Base-by-base conservation (phyloP, 306 rosid genomes). In the Gastrolobium villosum region DNA sequence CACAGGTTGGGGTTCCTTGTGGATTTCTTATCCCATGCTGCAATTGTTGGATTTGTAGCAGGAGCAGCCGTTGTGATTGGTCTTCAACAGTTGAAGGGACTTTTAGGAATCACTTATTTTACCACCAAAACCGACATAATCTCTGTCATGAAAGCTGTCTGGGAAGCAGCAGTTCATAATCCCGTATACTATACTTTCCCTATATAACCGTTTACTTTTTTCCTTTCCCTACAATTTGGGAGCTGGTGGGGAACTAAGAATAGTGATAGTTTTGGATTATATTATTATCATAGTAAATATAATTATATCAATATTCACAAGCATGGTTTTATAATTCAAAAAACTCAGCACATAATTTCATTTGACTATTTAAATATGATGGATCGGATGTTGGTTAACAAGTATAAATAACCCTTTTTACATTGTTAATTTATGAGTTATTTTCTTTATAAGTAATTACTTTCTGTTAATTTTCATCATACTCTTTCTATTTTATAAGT, bases 51-150 rank as follows among this genome's bases (percentile, higher is more conserved):
- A 69, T 91, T 91, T 72, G 79, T 89, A 84, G 93, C 79, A 10
- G 92, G 97, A 75, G 97, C 97, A 64, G 97, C 97, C 70, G 78
- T 91, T 60, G 90, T 89, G 2, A 91, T 91, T 70, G 92, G 97
- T 1, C 94, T 91, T 83, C 97, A 91, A 78, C 97, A 91, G 71
- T 82, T 91, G 55, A 91, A 89, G 82, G 97, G 94, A 75, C 72
- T 91, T 28, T 77, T 91, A 31, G 97, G 97, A 6, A 64, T 88
- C 56, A 37, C 70, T 73, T 90, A 89, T 80, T 91, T 91, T 75
- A 88, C 94, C 2, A 89, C 75, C 74, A 88, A 80, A 79, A 91
- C 97, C 14, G 97, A 91, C 70, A 50, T 91, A 31, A 70, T 88
- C 74, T 91, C 97, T 72, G 97, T 89, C 28, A 4, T 86, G 6